phyloP scores from a whole-genome alignment of 2,329 filamentous ascomycete genomes.

The Trichoderma lentiforme region DNA sequence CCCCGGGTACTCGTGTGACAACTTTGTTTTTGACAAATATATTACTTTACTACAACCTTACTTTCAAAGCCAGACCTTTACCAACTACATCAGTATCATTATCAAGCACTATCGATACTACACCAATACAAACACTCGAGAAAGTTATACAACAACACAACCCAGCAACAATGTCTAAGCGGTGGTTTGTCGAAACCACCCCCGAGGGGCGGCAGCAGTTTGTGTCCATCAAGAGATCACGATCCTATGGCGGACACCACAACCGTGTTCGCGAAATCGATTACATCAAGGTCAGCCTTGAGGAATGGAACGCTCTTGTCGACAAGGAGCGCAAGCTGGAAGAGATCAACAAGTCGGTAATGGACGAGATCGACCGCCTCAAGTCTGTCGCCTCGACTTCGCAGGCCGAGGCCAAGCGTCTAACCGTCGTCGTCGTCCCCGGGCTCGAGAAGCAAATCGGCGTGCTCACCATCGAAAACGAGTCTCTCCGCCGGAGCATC shows the following conservation, averaged over 20 bases:
- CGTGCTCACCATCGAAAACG: conserved; percentile 38
- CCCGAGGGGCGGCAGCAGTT: conserved; percentile 35
- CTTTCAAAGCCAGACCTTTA: background rate
- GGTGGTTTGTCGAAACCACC: conserved; percentile 37
- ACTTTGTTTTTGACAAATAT: background rate
- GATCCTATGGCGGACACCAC: conserved; percentile 33
- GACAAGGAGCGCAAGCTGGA: conserved; percentile 36
- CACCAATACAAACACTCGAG: background rate
- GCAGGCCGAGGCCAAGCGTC: conserved; percentile 35
- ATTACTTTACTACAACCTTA: background rate
- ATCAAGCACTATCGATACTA: conserved; percentile 2
- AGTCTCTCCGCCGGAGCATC: conserved; percentile 36
- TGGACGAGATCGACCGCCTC: conserved; percentile 32
- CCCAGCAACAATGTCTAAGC: conserved; percentile 33
- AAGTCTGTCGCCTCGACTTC: conserved; percentile 35
- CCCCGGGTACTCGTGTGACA: background rate
- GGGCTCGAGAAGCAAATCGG: conserved; percentile 38
- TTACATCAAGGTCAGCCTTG: conserved; percentile 35
- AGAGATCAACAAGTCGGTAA: conserved; percentile 35
- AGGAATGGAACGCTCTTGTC: conserved; percentile 37
- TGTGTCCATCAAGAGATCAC: conserved; percentile 40
- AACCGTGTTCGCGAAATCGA: conserved; percentile 33
- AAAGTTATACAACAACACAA: background rate
- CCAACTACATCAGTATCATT: background rate
- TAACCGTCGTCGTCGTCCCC: conserved; percentile 33